phyloP scores from a whole-genome alignment of 345 rosid genomes.

The Psidium friedrichsthalianum region DNA sequence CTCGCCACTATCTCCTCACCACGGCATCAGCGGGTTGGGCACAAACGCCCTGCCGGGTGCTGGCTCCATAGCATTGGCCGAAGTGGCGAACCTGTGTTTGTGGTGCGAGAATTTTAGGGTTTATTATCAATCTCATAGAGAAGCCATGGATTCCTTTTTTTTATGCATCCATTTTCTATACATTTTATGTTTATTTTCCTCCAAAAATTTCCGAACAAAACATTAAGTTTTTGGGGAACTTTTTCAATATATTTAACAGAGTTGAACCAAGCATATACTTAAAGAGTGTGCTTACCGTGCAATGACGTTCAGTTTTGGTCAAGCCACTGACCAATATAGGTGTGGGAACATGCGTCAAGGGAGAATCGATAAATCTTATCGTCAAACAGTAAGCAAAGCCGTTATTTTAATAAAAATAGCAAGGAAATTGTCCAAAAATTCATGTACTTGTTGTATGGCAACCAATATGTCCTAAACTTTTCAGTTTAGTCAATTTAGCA shows the following conservation, averaged over 20 bases:
- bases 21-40: background rate
- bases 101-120: background rate
- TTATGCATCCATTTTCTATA: background rate
- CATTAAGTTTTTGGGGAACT: background rate
- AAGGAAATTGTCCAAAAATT: background rate
- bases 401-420: background rate
- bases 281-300: background rate
- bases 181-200: background rate
- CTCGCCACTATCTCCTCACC: background rate
- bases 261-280: background rate
- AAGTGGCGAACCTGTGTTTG: background rate
- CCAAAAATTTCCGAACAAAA: background rate
- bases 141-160: background rate
- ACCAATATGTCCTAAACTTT: fast-evolving
- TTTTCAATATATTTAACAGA: background rate
- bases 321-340: background rate
- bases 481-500: fast-evolving
- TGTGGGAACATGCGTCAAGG: background rate
- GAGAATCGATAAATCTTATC: background rate
- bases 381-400: background rate
- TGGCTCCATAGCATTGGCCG: background rate
- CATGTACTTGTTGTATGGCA: fast-evolving
- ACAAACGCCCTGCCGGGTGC: background rate
- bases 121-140: background rate
- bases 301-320: background rate